phyloP scores from a whole-genome alignment of 352 stramenopile species.

The Phytophthora rubi region DNA sequence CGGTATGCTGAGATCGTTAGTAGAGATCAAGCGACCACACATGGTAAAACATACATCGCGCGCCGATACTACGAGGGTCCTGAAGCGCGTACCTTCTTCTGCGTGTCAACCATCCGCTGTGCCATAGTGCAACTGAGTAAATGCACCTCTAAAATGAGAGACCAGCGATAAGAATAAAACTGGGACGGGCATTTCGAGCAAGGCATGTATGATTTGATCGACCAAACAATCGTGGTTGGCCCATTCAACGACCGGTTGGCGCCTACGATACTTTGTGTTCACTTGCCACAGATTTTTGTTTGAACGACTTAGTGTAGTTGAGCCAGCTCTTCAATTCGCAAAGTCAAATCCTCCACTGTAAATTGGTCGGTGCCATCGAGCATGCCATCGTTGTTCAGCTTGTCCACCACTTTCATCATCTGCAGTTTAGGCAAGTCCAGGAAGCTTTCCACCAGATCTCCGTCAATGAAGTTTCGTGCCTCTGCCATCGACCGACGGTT shows the following conservation, averaged over 20 bases:
- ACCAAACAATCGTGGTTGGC: slow-evolving; percentile 2
- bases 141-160: slow-evolving; percentile 1
- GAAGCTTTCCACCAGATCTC: slow-evolving; percentile 95
- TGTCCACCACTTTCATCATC: slow-evolving; percentile 91
- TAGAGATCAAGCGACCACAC: background rate
- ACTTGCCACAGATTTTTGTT: slow-evolving; percentile 4
- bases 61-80: no score
- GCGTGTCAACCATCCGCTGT: slow-evolving; percentile 17
- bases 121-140: slow-evolving; percentile 12
- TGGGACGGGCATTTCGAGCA: slow-evolving; percentile 16
- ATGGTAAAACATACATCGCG: no score
- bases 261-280: slow-evolving; percentile 4
- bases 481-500: slow-evolving; percentile 87
- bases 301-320: slow-evolving; percentile 66
- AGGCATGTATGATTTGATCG: slow-evolving; percentile 24
- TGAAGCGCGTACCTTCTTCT: slow-evolving; percentile 20
- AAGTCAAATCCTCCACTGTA: slow-evolving; percentile 73
- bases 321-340: slow-evolving; percentile 76
- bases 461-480: slow-evolving; percentile 95
- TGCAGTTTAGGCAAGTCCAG: slow-evolving; percentile 92
- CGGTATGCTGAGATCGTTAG: background rate
- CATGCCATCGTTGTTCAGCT: slow-evolving; percentile 91
- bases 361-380: slow-evolving; percentile 66
- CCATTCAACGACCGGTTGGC: background rate
- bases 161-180: slow-evolving; percentile 28